phyloP scores from a whole-genome alignment of 805 yeast species.

The Yamadazyma insecticola region DNA sequence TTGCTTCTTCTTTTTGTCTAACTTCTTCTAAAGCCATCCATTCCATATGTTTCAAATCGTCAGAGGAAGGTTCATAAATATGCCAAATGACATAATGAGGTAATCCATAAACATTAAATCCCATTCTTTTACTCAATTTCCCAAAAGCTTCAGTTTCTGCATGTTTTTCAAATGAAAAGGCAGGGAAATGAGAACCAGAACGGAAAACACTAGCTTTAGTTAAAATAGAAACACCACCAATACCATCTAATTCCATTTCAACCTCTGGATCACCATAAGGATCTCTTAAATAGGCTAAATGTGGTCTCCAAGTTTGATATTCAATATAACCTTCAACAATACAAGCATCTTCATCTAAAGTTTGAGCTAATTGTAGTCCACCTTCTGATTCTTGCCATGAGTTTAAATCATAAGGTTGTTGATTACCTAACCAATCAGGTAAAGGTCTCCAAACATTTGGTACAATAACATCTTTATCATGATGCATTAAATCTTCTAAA shows the following conservation, averaged over 20 bases:
- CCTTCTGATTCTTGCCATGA: slow-evolving; percentile 87
- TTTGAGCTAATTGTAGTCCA: slow-evolving; percentile 69
- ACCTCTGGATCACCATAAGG: slow-evolving; percentile 93
- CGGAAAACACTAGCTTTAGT: slow-evolving; percentile 84
- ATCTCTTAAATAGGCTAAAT: slow-evolving; percentile 88
- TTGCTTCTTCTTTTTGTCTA: slow-evolving; percentile 57
- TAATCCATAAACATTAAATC: slow-evolving; percentile 78
- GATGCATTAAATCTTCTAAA: slow-evolving; percentile 89
- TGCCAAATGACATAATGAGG: slow-evolving; percentile 98
- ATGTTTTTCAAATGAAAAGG: slow-evolving; percentile 90
- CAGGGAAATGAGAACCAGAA: slow-evolving; percentile 91
- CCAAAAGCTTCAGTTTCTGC: slow-evolving; percentile 99
- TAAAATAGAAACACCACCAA: slow-evolving; percentile 94
- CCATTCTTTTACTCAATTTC: slow-evolving; percentile 81
- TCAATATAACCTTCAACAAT: slow-evolving; percentile 97
- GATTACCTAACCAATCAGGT: slow-evolving; percentile 81
- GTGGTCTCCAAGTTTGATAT: slow-evolving; percentile 98
- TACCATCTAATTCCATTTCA: slow-evolving; percentile 91
- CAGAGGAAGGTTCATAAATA: slow-evolving; percentile 90
- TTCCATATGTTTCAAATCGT: slow-evolving; percentile 79
- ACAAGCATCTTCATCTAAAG: slow-evolving; percentile 87
- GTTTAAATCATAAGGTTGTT: slow-evolving; percentile 80
- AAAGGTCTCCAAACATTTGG: slow-evolving; percentile 93
- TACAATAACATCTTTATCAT: slow-evolving; percentile 85
- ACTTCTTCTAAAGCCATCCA: slow-evolving; percentile 83